Percentiles rank a stretch among this genome's conserved stretches.
Evolutionary conservation across 1,284 basidiomycete species (phyloP).

Genomic region (Puccinia novopanici): DNA sequence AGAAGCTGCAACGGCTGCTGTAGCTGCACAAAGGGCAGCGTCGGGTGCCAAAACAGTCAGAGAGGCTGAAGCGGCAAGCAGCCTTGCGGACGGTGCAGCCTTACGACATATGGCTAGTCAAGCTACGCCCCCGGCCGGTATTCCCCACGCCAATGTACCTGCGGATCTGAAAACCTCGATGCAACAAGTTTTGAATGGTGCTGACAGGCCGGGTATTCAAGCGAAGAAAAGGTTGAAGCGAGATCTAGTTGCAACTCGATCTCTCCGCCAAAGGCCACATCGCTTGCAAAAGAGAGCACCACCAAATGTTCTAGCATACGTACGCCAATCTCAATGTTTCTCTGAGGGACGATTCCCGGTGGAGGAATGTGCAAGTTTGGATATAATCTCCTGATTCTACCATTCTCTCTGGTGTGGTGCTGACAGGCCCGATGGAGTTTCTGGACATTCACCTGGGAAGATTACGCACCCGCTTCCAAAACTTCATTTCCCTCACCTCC

Average conservation of each 20-base stretch:
- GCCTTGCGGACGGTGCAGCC: neutral
- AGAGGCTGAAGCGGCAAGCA: neutral
- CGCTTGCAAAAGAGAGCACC: constrained; percentile 31
- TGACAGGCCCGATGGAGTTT: constrained; percentile 28
- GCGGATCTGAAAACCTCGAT: neutral
- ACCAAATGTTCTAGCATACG: constrained; percentile 41
- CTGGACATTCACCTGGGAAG: constrained; percentile 24
- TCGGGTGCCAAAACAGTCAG: neutral
- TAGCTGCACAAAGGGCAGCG: neutral
- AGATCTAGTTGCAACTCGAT: neutral
- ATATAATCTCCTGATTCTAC: no score
- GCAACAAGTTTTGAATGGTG: neutral
- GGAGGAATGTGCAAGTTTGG: neutral
- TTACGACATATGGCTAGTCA: neutral
- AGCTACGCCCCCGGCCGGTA: neutral
- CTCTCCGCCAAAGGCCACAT: neutral
- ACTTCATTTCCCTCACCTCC: constrained; percentile 15
- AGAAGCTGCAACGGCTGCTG: neutral
- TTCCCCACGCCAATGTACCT: neutral
- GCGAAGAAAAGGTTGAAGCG: neutral
- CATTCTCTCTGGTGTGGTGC: neutral
- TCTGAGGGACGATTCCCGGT: neutral
- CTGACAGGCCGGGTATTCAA: neutral
- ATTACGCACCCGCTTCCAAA: constrained; percentile 13
- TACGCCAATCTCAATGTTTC: neutral